Conservation (phyloP, 345 rosid genomes). For the Geranium brycei region DNA sequence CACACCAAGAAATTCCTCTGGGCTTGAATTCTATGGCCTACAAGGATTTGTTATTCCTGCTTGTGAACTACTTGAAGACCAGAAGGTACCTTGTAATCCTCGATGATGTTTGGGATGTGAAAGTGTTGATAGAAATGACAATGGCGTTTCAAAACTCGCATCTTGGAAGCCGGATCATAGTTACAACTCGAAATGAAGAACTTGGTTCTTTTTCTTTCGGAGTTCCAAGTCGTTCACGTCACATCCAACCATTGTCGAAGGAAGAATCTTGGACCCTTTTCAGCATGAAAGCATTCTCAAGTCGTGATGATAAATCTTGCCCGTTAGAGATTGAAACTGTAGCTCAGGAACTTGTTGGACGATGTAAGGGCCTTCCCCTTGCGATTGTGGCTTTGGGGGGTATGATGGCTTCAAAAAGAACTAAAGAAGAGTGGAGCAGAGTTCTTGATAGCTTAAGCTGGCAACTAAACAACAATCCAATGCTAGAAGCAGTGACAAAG, state of each 20-base stretch:
- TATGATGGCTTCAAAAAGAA: constrained; percentile 6
- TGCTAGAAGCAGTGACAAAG: constrained; percentile 1
- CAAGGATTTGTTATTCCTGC: not conserved
- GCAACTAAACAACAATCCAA: constrained; percentile 11
- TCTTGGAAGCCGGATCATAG: constrained; percentile 9
- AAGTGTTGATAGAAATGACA: constrained; percentile 1
- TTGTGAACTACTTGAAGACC: constrained; percentile 1
- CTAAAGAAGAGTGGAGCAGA: constrained; percentile 11
- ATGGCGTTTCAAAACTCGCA: constrained; percentile 7
- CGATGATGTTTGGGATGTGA: constrained; percentile 7
- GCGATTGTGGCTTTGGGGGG: constrained; percentile 13
- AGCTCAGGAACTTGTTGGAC: not conserved
- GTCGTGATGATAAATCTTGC: not conserved
- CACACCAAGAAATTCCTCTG: not conserved
- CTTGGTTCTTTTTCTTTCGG: constrained; percentile 1
- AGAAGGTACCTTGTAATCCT: constrained; percentile 1
- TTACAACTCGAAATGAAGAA: constrained; percentile 14
- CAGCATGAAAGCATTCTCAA: constrained; percentile 11
- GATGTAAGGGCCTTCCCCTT: constrained; percentile 10
- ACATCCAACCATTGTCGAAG: not conserved
- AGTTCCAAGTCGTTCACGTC: not conserved
- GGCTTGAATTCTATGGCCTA: not conserved
- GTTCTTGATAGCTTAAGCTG: constrained; percentile 7
- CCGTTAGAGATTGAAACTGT: constrained; percentile 2
- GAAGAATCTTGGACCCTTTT: constrained; percentile 12